phyloP scores from a whole-genome alignment of 2,329 filamentous ascomycete species.

The Colletotrichum zoysiae region DNA sequence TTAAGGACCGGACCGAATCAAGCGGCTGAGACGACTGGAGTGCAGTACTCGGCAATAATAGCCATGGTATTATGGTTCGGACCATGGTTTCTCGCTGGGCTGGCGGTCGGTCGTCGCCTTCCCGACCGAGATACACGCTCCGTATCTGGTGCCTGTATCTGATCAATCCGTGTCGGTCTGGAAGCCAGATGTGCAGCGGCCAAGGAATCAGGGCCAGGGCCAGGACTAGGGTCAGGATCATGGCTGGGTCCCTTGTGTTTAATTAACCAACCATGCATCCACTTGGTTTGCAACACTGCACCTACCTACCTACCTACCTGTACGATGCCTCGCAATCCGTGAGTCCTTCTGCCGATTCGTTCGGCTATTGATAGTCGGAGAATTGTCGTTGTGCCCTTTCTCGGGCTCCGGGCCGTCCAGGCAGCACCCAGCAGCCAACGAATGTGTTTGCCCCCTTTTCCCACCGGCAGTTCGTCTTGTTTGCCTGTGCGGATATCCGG shows the following conservation, averaged over 20 bases:
- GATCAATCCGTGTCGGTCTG: background rate
- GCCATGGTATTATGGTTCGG: background rate
- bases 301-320: background rate
- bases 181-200: background rate
- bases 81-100: background rate
- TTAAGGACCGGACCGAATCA: background rate
- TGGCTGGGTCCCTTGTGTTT: slow-evolving; percentile 20
- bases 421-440: background rate
- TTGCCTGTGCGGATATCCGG: background rate
- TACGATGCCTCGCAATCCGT: background rate
- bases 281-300: slow-evolving; percentile 35
- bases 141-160: background rate
- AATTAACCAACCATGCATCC: slow-evolving; percentile 35
- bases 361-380: slow-evolving; percentile 29
- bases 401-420: background rate
- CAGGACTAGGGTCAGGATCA: slow-evolving; percentile 5
- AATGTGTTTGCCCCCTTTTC: background rate
- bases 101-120: background rate
- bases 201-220: slow-evolving; percentile 1
- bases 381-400: slow-evolving; percentile 21
- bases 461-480: background rate
- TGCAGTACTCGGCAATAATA: background rate
- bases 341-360: slow-evolving; percentile 37
- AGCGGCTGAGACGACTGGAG: slow-evolving; percentile 7
- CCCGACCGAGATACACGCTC: slow-evolving; percentile 1